Evolutionary conservation across 768 basidiomycete species (phyloP).

Genomic region (Boletus barrowsii): DNA sequence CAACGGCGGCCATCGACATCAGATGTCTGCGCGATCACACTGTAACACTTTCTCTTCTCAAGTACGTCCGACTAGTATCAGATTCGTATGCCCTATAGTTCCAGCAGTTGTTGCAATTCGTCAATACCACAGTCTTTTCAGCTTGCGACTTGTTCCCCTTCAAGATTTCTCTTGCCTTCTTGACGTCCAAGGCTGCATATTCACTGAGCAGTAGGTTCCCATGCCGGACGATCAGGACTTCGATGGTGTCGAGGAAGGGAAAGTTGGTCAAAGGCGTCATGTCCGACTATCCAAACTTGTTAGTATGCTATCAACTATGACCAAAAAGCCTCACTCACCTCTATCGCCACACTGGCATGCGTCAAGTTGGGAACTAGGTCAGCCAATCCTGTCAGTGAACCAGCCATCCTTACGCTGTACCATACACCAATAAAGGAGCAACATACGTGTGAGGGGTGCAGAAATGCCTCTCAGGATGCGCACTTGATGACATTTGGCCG

Average conservation of each 20-base stretch:
- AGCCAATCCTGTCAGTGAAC: constrained; percentile 1
- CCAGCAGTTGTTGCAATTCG: background rate
- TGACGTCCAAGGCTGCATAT: background rate
- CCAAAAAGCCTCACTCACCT: background rate
- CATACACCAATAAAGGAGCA: background rate
- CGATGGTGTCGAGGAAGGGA: constrained; percentile 3
- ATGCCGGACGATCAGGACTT: too few species aligned
- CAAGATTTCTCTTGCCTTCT: background rate
- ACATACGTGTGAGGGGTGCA: background rate
- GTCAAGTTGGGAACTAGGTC: constrained; percentile 8
- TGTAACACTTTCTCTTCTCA: too few species aligned
- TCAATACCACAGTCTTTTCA: constrained; percentile 4
- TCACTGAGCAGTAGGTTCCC: background rate
- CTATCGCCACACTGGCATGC: background rate
- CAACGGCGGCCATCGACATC: too few species aligned
- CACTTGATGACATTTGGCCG: background rate
- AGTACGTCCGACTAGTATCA: too few species aligned
- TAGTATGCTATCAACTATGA: background rate
- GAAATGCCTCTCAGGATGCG: constrained; percentile 4
- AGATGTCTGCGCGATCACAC: too few species aligned
- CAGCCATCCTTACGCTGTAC: background rate
- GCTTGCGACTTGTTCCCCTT: constrained; percentile 5
- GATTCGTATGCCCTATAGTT: too few species aligned
- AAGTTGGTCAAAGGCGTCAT: background rate
- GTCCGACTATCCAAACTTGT: background rate